Evolutionary conservation across 2,329 filamentous ascomycete genomes (phyloP), one percentile per base, ranked within the genome.

Genomic region (Fusarium sp.): DNA sequence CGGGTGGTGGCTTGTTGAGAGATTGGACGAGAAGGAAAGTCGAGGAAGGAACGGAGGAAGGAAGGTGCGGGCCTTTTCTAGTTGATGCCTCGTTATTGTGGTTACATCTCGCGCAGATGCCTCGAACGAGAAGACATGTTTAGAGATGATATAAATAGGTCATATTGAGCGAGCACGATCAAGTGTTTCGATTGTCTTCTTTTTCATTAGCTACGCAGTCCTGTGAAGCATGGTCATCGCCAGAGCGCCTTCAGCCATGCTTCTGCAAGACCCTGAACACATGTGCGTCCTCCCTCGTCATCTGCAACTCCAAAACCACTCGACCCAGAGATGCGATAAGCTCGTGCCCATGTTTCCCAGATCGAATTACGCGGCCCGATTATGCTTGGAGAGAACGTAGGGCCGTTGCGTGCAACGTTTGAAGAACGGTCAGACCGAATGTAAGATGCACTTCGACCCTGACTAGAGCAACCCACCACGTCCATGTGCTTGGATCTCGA

Each of bases 21-120:
- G 30, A 40, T 38, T 38, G 8, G 18, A 29, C 29, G 11, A 30
- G n/a, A 38, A 25, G 10, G 9, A 24, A 4, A n/a, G 9, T 11
- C 9, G 11, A 25, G n/a, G 15, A 48, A 56, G 13, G 43, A 40
- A 25, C 30, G 18, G 4, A 10, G 13, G 40, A 29, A 32, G 67
- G 67, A 65, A 65, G 44, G 24, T 27, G 20, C 54, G 16, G 8
- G 8, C 51, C 25, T 68, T 65, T 70, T 68, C 67, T 68, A 71
- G 43, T 30, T 29, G 45, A 45, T 47, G 18, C 29, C 22, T 66
- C 18, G 22, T 32, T 48, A 4, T 24, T 5, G 6, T 16, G 62
- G 48, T 55, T 55, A 62, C 38, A 46, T 62, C 48, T 67, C 56
- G 63, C 40, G 18, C 16, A 15, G 32, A 46, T 67, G 22, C 48